phyloP scores from a whole-genome alignment of 768 basidiomycete genomes.

The Russula sp. region DNA sequence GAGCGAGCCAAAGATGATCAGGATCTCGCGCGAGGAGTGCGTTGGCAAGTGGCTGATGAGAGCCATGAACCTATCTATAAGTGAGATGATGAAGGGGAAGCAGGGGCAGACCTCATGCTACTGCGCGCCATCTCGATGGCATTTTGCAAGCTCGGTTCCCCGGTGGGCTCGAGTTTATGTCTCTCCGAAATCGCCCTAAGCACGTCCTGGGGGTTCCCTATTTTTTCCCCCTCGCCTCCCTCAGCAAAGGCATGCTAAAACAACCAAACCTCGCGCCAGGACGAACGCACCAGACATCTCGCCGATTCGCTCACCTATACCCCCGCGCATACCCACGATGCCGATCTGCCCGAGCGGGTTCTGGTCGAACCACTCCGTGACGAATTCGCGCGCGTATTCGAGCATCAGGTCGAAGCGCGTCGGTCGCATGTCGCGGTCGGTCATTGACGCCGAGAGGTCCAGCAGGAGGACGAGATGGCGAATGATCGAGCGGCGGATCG shows the following conservation, averaged over 20 bases:
- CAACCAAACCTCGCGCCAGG: not conserved
- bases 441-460: constrained; percentile 88
- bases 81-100: not conserved
- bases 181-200: constrained; percentile 78
- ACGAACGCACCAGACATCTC: constrained; percentile 79
- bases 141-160: constrained; percentile 95
- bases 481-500: constrained; percentile 92
- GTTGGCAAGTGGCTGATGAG: constrained; percentile 83
- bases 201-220: constrained; percentile 97
- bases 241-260: not conserved
- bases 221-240: not conserved
- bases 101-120: constrained; percentile 69
- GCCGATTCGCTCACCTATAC: constrained; percentile 83
- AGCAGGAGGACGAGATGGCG: constrained; percentile 91
- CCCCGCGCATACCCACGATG: constrained; percentile 86
- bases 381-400: constrained; percentile 86
- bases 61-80: not conserved
- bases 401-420: constrained; percentile 88
- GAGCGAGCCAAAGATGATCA: constrained; percentile 90
- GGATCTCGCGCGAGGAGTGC: constrained; percentile 92
- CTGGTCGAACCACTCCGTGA: constrained; percentile 98
- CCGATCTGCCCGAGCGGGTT: constrained; percentile 98
- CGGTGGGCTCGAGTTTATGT: constrained; percentile 80
- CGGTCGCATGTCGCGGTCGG: constrained; percentile 93
- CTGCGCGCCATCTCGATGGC: constrained; percentile 94